Evolutionary conservation across 108 stramenopile genomes (phyloP).

Genomic region (Heterococcus sp.): DNA sequence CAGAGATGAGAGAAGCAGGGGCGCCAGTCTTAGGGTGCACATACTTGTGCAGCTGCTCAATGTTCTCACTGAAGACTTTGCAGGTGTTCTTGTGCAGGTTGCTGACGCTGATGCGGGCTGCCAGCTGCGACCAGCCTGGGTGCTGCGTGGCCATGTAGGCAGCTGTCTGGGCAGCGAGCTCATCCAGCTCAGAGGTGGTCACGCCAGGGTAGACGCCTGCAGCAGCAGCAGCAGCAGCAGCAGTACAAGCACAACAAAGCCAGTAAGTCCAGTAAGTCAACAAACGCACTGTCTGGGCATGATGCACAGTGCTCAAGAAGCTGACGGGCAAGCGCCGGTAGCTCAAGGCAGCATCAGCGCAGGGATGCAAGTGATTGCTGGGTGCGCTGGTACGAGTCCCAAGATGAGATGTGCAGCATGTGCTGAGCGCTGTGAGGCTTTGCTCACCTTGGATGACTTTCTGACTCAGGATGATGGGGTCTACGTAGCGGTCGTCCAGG

Average conservation of each 20-base stretch:
- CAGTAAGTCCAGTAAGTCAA: too few species aligned
- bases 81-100: constrained; percentile 78
- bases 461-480: constrained; percentile 46
- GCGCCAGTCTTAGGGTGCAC: constrained; percentile 49
- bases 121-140: constrained; percentile 82
- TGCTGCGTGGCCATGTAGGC: constrained; percentile 89
- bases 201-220: constrained; percentile 79
- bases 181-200: constrained; percentile 82
- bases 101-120: constrained; percentile 78
- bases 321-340: too few species aligned
- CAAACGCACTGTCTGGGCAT: too few species aligned
- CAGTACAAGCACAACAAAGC: too few species aligned
- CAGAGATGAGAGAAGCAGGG: constrained; percentile 68
- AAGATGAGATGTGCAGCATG: too few species aligned
- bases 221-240: constrained; percentile 44
- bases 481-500: constrained; percentile 47
- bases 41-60: constrained; percentile 56
- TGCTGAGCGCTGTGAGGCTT: too few species aligned
- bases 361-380: too few species aligned
- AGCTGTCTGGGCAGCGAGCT: constrained; percentile 85
- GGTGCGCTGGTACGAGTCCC: too few species aligned
- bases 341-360: too few species aligned
- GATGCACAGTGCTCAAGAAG: too few species aligned
- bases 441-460: constrained; percentile 46
- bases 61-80: constrained; percentile 72